A percentile compares a stretch with the other conserved stretches of the same genome.
Conservation (phyloP, 495 filamentous ascomycete species). For the Cercophora newfieldiana region DNA sequence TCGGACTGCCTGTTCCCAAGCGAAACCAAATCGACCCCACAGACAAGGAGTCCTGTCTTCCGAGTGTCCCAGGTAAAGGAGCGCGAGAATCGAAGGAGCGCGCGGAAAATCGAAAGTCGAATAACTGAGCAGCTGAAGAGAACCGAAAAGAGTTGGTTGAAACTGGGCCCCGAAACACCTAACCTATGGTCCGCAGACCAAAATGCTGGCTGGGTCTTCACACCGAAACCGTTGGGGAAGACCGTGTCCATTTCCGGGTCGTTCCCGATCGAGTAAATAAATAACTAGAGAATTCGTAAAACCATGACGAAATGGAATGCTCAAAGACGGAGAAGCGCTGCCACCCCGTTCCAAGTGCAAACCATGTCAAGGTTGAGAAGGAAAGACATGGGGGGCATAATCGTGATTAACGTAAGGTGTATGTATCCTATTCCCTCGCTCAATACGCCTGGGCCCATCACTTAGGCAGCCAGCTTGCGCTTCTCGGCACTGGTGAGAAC, state of each 20-base stretch:
- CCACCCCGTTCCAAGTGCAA: constrained; percentile 18
- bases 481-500: constrained; percentile 88
- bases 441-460: constrained; percentile 1
- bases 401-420: constrained; percentile 40
- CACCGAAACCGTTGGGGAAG: constrained; percentile 4
- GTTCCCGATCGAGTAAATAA: constrained; percentile 22
- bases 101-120: constrained; percentile 1
- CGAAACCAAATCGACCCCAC: constrained; percentile 1
- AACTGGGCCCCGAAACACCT: constrained; percentile 15
- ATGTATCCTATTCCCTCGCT: constrained; percentile 19
- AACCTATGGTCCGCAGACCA: constrained; percentile 17
- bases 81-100: constrained; percentile 19
- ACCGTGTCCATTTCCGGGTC: constrained; percentile 22
- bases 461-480: constrained; percentile 58
- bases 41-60: background rate
- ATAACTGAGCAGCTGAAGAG: background rate
- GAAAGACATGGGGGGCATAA: constrained; percentile 35
- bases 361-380: constrained; percentile 19
- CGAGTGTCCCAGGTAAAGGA: constrained; percentile 15
- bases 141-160: constrained; percentile 16
- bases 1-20: constrained; percentile 23
- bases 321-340: constrained; percentile 20
- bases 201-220: constrained; percentile 5
- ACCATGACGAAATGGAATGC: constrained; percentile 14
- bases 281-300: constrained; percentile 27